phyloP scores from a whole-genome alignment of 2,329 filamentous ascomycete genomes.

The Colletotrichum orchidophilum region DNA sequence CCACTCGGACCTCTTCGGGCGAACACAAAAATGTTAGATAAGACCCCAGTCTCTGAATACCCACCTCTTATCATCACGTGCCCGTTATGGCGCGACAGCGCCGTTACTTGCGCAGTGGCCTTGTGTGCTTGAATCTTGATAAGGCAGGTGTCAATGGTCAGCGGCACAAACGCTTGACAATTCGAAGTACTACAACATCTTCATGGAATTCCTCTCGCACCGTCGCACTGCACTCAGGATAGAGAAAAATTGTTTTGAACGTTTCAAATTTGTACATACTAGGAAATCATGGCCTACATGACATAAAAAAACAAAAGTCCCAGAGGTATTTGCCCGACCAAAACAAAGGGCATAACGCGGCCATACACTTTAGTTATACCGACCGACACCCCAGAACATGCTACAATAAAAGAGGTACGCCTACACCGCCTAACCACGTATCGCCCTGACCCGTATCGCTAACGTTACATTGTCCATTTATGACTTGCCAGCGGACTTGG shows the following conservation, averaged over 20 bases:
- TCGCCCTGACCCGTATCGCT: conserved; percentile 18
- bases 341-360: conserved; percentile 28
- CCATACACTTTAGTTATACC: conserved; percentile 26
- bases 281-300: conserved; percentile 36
- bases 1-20: conserved; percentile 8
- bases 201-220: neutral
- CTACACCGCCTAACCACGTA: conserved; percentile 41
- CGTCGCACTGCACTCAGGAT: neutral
- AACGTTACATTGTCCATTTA: conserved; percentile 36
- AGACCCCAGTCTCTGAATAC: neutral
- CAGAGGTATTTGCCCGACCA: conserved; percentile 31
- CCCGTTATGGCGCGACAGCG: neutral
- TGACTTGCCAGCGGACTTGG: conserved; percentile 64
- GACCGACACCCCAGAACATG: conserved; percentile 32
- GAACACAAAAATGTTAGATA: conserved; percentile 21
- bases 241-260: conserved; percentile 12
- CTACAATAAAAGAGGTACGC: conserved; percentile 39
- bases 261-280: conserved; percentile 47
- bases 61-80: conserved; percentile 20
- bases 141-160: too few relatives aligned
- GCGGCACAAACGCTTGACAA: neutral
- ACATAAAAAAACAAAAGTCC: conserved; percentile 39
- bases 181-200: neutral
- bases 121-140: too few relatives aligned
- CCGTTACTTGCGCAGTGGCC: too few relatives aligned